These are phyloP conservation scores for Fusarium solani-melongenae DNA, from an alignment of 2,329 filamentous ascomycete species.

Conservation along the genomic window DNA sequence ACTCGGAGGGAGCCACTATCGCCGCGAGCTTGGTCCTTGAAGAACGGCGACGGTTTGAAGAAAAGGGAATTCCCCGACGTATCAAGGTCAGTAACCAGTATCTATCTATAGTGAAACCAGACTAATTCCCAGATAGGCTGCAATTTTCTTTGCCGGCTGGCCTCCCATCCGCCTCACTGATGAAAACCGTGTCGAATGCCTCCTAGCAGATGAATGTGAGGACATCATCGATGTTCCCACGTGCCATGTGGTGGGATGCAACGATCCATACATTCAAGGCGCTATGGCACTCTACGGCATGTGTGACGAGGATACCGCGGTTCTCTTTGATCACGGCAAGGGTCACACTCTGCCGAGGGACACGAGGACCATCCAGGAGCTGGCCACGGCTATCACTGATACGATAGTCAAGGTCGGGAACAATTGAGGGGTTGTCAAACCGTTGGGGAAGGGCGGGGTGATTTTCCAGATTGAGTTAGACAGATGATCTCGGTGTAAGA, in stretches of 20 bases:
- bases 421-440: neutral
- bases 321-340: conserved; percentile 73
- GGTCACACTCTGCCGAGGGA: conserved; percentile 71
- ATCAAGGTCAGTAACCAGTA: conserved; percentile 50
- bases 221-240: conserved; percentile 63
- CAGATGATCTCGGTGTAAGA: neutral
- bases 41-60: conserved; percentile 54
- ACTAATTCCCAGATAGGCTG: conserved; percentile 52
- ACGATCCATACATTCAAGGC: conserved; percentile 70
- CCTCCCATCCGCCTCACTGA: conserved; percentile 58
- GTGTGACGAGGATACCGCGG: conserved; percentile 68
- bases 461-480: neutral
- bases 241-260: conserved; percentile 63
- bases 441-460: neutral
- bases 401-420: neutral
- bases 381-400: conserved; percentile 41
- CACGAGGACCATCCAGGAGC: conserved; percentile 58
- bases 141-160: conserved; percentile 65
- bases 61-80: conserved; percentile 47
- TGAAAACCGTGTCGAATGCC: conserved; percentile 51
- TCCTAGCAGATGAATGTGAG: conserved; percentile 62
- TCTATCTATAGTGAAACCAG: no score
- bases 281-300: conserved; percentile 71
- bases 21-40: conserved; percentile 65
- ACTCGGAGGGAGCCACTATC: conserved; percentile 69